phyloP scores from a whole-genome alignment of 805 yeast species.

The Wickerhamiella lipophila region DNA sequence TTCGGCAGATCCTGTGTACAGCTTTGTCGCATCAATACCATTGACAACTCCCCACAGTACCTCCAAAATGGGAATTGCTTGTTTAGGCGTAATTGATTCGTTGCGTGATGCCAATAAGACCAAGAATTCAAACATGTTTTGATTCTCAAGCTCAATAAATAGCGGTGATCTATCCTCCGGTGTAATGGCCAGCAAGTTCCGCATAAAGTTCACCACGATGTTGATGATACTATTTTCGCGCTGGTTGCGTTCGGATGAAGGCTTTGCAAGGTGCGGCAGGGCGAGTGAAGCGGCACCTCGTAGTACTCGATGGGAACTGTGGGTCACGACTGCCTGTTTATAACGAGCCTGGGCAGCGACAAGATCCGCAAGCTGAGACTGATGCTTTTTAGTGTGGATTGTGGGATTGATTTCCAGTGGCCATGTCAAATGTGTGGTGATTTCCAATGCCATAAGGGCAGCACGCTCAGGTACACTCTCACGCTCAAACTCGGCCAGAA shows the following conservation, averaged over 20 bases:
- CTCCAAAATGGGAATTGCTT: constrained; percentile 42
- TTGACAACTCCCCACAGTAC: constrained; percentile 50
- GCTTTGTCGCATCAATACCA: constrained; percentile 37
- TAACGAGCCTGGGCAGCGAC: constrained; percentile 56
- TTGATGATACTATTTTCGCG: constrained; percentile 63
- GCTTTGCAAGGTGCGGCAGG: constrained; percentile 27
- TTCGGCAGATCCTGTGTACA: constrained; percentile 19
- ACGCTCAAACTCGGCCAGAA: constrained; percentile 62
- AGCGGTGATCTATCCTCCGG: constrained; percentile 58
- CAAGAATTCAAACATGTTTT: constrained; percentile 60
- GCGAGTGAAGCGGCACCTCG: constrained; percentile 60
- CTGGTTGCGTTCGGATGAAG: constrained; percentile 48
- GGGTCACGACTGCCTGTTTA: constrained; percentile 52
- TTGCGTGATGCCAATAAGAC: constrained; percentile 24
- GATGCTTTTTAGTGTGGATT: constrained; percentile 17
- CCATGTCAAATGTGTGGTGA: constrained; percentile 76
- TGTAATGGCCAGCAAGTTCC: constrained; percentile 68
- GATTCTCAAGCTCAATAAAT: constrained; percentile 45
- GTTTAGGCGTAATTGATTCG: background rate
- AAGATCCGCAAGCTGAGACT: constrained; percentile 35
- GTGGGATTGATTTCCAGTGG: constrained; percentile 51
- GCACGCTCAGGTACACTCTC: constrained; percentile 40
- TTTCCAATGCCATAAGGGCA: constrained; percentile 60
- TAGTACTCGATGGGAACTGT: constrained; percentile 48
- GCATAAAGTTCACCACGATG: constrained; percentile 56